These are phyloP conservation scores for Hydnomerulius pinastri DNA, from an alignment of 768 basidiomycete genomes.

Conservation along the genomic window DNA sequence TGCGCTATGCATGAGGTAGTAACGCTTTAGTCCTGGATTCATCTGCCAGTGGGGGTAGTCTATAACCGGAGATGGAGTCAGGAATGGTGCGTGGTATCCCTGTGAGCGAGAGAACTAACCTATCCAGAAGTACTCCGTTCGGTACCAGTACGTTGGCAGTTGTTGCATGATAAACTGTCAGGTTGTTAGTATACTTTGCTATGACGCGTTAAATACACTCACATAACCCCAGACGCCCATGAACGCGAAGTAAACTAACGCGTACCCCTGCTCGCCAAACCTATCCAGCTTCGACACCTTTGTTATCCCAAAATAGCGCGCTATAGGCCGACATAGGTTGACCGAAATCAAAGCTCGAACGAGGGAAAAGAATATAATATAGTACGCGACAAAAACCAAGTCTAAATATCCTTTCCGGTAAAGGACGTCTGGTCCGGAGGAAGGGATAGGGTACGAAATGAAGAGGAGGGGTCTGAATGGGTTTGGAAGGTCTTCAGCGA, in stretches of 20 bases:
- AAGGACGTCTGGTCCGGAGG: conserved; percentile 54
- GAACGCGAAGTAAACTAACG: conserved; percentile 73
- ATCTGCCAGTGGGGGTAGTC: conserved; percentile 92
- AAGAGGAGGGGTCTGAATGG: conserved; percentile 75
- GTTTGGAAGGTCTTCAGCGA: conserved; percentile 56
- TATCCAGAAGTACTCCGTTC: conserved; percentile 83
- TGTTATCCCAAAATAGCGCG: conserved; percentile 68
- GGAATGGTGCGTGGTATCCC: not conserved
- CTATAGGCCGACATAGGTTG: conserved; percentile 66
- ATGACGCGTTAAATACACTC: conserved; percentile 28
- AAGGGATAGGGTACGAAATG: conserved; percentile 63
- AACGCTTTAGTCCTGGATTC: conserved; percentile 80
- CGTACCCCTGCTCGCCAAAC: conserved; percentile 93
- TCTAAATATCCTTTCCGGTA: conserved; percentile 79
- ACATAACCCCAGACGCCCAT: conserved; percentile 81
- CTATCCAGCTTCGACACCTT: conserved; percentile 69
- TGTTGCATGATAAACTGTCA: conserved; percentile 77
- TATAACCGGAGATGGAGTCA: conserved; percentile 27
- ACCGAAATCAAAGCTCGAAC: conserved; percentile 74
- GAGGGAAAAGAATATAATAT: conserved; percentile 89
- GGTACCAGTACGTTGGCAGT: conserved; percentile 85
- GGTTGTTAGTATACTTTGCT: not conserved
- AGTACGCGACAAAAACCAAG: conserved; percentile 75
- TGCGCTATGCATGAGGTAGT: conserved; percentile 90
- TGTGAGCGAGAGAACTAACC: conserved; percentile 41